phyloP scores from a whole-genome alignment of 345 rosid genomes.

The Gossypium herbaceum region DNA sequence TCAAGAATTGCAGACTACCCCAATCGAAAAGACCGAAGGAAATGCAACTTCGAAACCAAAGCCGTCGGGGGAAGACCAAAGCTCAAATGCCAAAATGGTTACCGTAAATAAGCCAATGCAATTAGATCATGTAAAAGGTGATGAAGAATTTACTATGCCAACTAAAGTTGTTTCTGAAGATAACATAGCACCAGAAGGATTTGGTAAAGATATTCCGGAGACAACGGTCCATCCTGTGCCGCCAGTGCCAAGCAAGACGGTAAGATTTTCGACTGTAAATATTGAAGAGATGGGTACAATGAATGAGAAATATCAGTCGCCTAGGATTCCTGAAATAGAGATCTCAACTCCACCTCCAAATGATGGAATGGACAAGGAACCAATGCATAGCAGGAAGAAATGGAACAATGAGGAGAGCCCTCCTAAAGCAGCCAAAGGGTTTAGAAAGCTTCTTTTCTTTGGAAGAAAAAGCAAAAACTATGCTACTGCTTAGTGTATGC shows the following conservation, averaged over 20 bases:
- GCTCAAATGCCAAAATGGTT: slow-evolving; percentile 11
- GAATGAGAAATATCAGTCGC: slow-evolving; percentile 25
- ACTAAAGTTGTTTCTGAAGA: slow-evolving; percentile 32
- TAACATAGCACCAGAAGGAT: slow-evolving; percentile 21
- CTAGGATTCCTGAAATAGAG: slow-evolving; percentile 51
- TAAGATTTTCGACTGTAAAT: slow-evolving; percentile 32
- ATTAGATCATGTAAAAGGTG: slow-evolving; percentile 19
- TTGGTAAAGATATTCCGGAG: slow-evolving; percentile 27
- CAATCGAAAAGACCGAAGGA: slow-evolving; percentile 32
- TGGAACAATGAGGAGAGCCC: slow-evolving; percentile 71
- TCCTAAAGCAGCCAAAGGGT: slow-evolving; percentile 76
- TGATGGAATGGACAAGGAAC: slow-evolving; percentile 40
- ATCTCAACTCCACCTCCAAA: slow-evolving; percentile 59
- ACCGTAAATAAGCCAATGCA: slow-evolving; percentile 16
- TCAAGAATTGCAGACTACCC: slow-evolving; percentile 44
- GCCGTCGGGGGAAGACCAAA: slow-evolving; percentile 18
- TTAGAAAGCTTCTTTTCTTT: slow-evolving; percentile 84
- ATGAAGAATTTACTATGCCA: slow-evolving; percentile 26
- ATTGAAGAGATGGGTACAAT: slow-evolving; percentile 22
- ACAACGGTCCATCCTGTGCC: slow-evolving; percentile 26
- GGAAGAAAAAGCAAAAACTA: slow-evolving; percentile 49
- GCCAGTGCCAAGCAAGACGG: slow-evolving; percentile 32
- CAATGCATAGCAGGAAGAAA: slow-evolving; percentile 64
- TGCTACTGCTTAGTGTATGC: slow-evolving; percentile 19
- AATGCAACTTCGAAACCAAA: slow-evolving; percentile 21